Base-by-base conservation (phyloP, 2,329 filamentous ascomycete genomes). In the Colletotrichum chrysophilum region DNA sequence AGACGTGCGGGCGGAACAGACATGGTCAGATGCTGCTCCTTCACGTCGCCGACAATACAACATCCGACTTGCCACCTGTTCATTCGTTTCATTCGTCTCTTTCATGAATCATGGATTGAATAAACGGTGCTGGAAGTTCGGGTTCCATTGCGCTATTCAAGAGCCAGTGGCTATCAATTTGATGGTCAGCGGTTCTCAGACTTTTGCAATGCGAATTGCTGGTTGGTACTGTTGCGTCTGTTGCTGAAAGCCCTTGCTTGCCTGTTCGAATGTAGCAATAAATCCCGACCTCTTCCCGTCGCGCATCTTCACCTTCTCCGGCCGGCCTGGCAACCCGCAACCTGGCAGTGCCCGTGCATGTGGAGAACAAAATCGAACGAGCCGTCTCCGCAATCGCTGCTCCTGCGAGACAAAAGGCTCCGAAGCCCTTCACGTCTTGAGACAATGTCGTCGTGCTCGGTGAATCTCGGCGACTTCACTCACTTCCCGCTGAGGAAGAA, bases 31-130 rank as follows among this genome's bases (percentile, higher is more conserved):
- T 74, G 64, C 28, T 69, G 43, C 52, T 55, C 30, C 36, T 21
- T 48, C 43, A 13, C 43, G n/a, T 48, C 24, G 48, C 60, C 30
- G 26, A 48, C 34, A 60, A 60, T 48, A 14, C 61, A 43, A 52
- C 52, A 56, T n/a, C 24, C 30, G 28, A 28, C 32, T 73, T 65
- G 74, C 70, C 74, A 74, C 64, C 70, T 60, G 28, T 69, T 38
- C 28, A 12, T 58, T 69, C 58, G 70, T 76, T 73, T 74, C 70
- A 74, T n/a, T 73, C 61, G 30, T 30, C 55, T 30, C 43, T 36
- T 32, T 26, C 74, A 76, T 76, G 74, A 76, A 69, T 76, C 74
- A 76, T 76, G 74, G 21, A 30, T n/a, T 32, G 9, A 60, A 43
- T 34, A 30, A 24, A 34, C n/a, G 36, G 58, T 34, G 34, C 64